Evolutionary conservation across 495 filamentous ascomycete genomes (phyloP), one percentile per base, ranked within the genome.

Genomic region (Thermothielavioides terrestris): DNA sequence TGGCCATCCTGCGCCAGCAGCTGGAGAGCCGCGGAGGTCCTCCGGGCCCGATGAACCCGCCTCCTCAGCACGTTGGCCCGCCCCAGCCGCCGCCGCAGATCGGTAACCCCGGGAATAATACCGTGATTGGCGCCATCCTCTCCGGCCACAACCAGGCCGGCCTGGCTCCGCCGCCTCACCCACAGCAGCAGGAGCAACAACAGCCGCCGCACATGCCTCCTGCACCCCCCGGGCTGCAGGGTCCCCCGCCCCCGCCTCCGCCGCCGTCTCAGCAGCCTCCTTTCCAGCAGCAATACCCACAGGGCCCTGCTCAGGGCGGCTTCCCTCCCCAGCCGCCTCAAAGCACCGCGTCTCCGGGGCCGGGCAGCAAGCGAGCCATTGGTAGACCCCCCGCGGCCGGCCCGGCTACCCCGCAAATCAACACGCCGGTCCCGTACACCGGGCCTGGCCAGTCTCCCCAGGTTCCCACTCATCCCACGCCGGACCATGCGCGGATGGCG

Each of bases 71-170:
- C 62, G 78, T 77, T 34, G 85, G 81, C n/a, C 82, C 84, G 40
- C 76, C 85, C 3, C 89, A 91, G 39, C 69, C 45, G 23, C 59
- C 70, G 45, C 86, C 85, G 25, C 76, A 85, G 23, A 84, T 98
- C 64, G 89, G 89, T n/a, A 85, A 52, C 25, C 48, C 92, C 63
- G 89, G 92, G 22, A 89, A 82, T 65, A 90, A 94, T 64, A 41
- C 42, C 3, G 75, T 96, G 32, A 97, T 98, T 62, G 85, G 89
- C 54, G 88, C 87, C 21, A 95, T 98, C 57, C 96, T 98, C 86
- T 78, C 92, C 52, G 91, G 90, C 49, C 84, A 84, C 61, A 82
- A 81, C 59, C 89, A 89, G 74, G 88, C 85, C n/a, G 82, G 78
- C 12, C 86, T 88, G 50, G 84, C 85, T 54, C 85, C 95, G 61